A percentile compares a stretch with the other conserved stretches of the same genome.
phyloP scores from a whole-genome alignment of 352 stramenopile species.

The Phytophthora boehmeriae region DNA sequence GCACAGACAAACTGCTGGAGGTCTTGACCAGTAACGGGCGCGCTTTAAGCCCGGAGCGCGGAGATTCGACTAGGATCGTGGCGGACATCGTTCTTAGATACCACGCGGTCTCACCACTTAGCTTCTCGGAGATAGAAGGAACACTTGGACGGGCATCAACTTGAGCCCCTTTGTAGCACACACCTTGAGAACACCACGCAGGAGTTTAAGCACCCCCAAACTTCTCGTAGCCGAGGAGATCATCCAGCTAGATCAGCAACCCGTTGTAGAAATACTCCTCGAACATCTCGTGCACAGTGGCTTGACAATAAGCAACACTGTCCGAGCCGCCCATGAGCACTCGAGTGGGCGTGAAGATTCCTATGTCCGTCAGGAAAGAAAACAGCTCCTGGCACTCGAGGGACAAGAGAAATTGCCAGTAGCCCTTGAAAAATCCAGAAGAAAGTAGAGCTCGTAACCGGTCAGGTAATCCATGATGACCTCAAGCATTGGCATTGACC shows the following conservation, averaged over 20 bases:
- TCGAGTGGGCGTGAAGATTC: constrained; percentile 9
- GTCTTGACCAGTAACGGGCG: neutral
- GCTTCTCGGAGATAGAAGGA: constrained; percentile 7
- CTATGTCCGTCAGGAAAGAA: constrained; percentile 8
- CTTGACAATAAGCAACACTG: constrained; percentile 5
- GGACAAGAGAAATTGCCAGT: constrained; percentile 8
- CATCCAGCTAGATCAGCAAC: constrained; percentile 17
- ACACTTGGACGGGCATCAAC: neutral
- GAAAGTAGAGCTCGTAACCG: constrained; percentile 4
- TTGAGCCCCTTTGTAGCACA: neutral
- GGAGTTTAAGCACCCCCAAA: neutral
- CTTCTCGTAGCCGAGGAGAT: neutral
- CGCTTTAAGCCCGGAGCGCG: neutral
- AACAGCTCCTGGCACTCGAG: constrained; percentile 9
- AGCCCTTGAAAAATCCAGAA: constrained; percentile 17
- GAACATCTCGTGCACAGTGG: constrained; percentile 16
- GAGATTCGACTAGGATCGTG: constrained; percentile 3
- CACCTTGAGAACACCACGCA: neutral
- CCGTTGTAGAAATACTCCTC: constrained; percentile 9
- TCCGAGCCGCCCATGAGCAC: constrained; percentile 13
- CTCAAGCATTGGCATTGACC: constrained; percentile 18
- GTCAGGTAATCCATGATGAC: constrained; percentile 3
- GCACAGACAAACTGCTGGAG: constrained; percentile 16
- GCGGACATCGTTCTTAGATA: neutral
- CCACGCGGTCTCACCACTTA: constrained; percentile 4